These are phyloP conservation scores for Iris macrosiphon DNA, from an alignment of 106 monocot species.

Conservation along the genomic window DNA sequence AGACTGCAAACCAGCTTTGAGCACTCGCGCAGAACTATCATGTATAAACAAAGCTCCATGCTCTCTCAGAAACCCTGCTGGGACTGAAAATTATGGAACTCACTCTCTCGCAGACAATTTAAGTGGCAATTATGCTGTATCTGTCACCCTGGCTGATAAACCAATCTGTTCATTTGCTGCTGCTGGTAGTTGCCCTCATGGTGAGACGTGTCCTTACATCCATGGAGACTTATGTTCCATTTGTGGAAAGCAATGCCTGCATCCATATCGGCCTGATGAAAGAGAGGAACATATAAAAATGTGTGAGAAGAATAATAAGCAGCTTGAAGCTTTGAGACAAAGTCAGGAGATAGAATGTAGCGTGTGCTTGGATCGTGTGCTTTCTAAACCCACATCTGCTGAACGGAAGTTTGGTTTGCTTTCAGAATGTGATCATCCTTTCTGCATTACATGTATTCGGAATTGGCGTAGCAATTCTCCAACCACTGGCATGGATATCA, in stretches of 20 bases:
- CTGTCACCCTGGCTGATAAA: slow-evolving; percentile 32
- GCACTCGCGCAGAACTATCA: slow-evolving; percentile 10
- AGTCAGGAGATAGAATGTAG: slow-evolving; percentile 98
- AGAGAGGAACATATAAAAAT: slow-evolving; percentile 76
- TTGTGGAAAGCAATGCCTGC: slow-evolving; percentile 85
- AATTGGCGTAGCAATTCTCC: slow-evolving; percentile 96
- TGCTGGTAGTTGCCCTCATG: slow-evolving; percentile 79
- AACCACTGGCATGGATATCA: slow-evolving; percentile 79
- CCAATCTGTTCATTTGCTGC: slow-evolving; percentile 98
- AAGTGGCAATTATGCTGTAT: background rate
- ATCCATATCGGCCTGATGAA: slow-evolving; percentile 82
- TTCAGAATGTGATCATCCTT: slow-evolving; percentile 96
- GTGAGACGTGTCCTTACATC: slow-evolving; percentile 65
- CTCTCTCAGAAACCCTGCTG: slow-evolving; percentile 24
- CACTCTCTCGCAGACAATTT: slow-evolving; percentile 7
- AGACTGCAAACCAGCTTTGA: slow-evolving; percentile 12
- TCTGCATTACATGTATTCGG: slow-evolving; percentile 91
- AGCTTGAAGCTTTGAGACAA: slow-evolving; percentile 62
- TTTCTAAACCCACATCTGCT: slow-evolving; percentile 75
- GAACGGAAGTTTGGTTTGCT: slow-evolving; percentile 97
- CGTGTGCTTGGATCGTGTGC: slow-evolving; percentile 88
- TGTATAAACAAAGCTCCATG: slow-evolving; percentile 10
- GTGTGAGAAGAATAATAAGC: slow-evolving; percentile 67
- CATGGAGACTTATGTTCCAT: slow-evolving; percentile 84
- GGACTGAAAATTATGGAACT: slow-evolving; percentile 21